These are phyloP conservation scores for Conoideocrella luteorostrata DNA, from an alignment of 2,329 filamentous ascomycete genomes.

Conservation along the genomic window DNA sequence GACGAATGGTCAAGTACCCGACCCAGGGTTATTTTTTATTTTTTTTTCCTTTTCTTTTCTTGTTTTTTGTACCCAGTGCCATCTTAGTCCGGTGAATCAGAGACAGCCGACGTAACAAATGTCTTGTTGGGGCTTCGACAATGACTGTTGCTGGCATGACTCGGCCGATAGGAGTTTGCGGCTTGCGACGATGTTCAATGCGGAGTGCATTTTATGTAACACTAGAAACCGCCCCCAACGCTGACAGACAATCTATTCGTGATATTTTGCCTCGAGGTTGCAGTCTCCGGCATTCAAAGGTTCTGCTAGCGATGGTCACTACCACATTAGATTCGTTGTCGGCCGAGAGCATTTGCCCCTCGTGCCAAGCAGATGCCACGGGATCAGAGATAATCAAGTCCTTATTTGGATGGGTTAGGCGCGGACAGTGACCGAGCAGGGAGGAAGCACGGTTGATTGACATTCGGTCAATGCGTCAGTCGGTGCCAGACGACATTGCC, in stretches of 20 bases:
- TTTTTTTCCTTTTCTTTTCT: too few relatives aligned
- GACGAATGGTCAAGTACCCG: too few relatives aligned
- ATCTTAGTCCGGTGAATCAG: too few relatives aligned
- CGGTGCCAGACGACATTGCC: not conserved
- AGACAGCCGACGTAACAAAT: not conserved
- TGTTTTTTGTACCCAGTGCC: not conserved
- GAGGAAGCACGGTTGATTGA: constrained; percentile 6
- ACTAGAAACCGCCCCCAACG: not conserved
- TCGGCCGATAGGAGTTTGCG: constrained; percentile 9
- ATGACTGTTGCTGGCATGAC: constrained; percentile 2
- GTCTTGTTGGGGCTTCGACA: not conserved
- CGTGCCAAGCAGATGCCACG: constrained; percentile 7
- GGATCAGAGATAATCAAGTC: constrained; percentile 1
- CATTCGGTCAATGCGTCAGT: constrained; percentile 2
- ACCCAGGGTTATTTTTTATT: too few relatives aligned
- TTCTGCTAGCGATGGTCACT: not conserved
- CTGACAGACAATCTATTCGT: not conserved
- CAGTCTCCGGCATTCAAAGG: not conserved
- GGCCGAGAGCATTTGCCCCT: constrained; percentile 7
- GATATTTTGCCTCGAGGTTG: not conserved
- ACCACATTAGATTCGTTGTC: not conserved
- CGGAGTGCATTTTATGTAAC: constrained; percentile 6
- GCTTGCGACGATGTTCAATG: constrained; percentile 6
- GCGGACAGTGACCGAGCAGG: constrained; percentile 8
- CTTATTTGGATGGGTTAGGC: not conserved